Evolutionary conservation across 352 stramenopile species (phyloP).

Genomic region (Blastocystis sp.): DNA sequence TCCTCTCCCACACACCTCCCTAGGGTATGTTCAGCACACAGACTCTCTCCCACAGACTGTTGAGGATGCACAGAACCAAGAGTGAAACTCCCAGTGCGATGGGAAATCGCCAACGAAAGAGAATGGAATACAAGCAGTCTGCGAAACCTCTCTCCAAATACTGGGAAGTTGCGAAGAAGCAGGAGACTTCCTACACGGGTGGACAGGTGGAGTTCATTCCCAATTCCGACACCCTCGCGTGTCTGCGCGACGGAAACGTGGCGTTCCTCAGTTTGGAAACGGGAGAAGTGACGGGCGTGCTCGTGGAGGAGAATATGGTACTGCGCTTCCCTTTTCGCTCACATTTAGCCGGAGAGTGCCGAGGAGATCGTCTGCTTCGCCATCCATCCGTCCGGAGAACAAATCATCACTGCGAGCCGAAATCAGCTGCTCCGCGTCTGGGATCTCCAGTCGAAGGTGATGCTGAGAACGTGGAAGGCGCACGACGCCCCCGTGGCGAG

Average conservation of each 20-base stretch:
- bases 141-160: slow-evolving; percentile 62
- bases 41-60: too few relatives aligned
- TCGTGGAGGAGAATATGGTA: slow-evolving; percentile 64
- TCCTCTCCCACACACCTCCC: background rate
- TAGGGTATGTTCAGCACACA: too few relatives aligned
- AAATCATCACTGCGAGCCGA: slow-evolving; percentile 84
- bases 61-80: too few relatives aligned
- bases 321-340: background rate
- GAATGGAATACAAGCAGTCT: slow-evolving; percentile 70
- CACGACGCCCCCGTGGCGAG: slow-evolving; percentile 83
- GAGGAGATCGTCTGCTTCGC: slow-evolving; percentile 85
- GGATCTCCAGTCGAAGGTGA: slow-evolving; percentile 81
- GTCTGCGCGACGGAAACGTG: slow-evolving; percentile 69
- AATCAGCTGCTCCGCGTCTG: slow-evolving; percentile 85
- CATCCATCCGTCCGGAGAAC: slow-evolving; percentile 81
- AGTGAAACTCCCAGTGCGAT: too few relatives aligned
- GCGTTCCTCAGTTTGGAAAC: slow-evolving; percentile 63
- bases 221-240: slow-evolving; percentile 37
- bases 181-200: slow-evolving; percentile 67
- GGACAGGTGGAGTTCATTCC: slow-evolving; percentile 56
- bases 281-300: slow-evolving; percentile 35
- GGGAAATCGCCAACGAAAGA: slow-evolving; percentile 7
- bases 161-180: slow-evolving; percentile 72
- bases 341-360: slow-evolving; percentile 78
- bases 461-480: slow-evolving; percentile 73